Percentiles rank a stretch among this genome's conserved stretches.
These are phyloP conservation scores for Tuber indicum DNA, from an alignment of 495 filamentous ascomycete genomes.

Conservation along the genomic window DNA sequence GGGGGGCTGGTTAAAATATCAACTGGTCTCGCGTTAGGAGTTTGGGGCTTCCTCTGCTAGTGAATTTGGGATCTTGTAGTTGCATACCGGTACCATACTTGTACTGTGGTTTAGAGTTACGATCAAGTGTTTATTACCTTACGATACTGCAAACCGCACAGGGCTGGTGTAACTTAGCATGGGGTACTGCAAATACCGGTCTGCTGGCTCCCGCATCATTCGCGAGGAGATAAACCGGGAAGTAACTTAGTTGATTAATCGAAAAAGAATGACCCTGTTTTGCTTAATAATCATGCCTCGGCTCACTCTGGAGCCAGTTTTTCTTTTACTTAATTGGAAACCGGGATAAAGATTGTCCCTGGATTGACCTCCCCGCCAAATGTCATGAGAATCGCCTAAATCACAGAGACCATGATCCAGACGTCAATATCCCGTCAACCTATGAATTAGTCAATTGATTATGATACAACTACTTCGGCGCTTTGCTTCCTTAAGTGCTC, in stretches of 20 bases:
- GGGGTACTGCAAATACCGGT: too few species aligned
- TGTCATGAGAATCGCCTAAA: not conserved
- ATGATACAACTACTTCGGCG: not conserved
- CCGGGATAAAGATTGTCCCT: not conserved
- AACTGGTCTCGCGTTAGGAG: not conserved
- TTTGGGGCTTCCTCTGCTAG: not conserved
- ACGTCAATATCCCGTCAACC: not conserved
- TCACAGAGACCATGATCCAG: not conserved
- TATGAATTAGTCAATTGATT: not conserved
- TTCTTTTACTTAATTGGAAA: not conserved
- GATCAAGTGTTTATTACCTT: too few species aligned
- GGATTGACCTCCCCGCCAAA: not conserved
- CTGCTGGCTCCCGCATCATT: too few species aligned
- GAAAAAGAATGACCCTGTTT: not conserved
- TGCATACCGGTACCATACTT: not conserved
- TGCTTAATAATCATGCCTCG: not conserved
- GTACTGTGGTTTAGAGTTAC: not conserved
- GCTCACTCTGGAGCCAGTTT: not conserved
- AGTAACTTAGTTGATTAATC: not conserved
- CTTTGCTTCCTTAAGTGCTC: not conserved
- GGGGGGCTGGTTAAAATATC: not conserved
- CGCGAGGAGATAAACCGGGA: too few species aligned
- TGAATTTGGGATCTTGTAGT: not conserved
- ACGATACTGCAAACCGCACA: too few species aligned
- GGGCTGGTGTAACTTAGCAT: too few species aligned